These are phyloP conservation scores for Cadophora gregata DNA, from an alignment of 2,329 filamentous ascomycete genomes.

Conservation along the genomic window DNA sequence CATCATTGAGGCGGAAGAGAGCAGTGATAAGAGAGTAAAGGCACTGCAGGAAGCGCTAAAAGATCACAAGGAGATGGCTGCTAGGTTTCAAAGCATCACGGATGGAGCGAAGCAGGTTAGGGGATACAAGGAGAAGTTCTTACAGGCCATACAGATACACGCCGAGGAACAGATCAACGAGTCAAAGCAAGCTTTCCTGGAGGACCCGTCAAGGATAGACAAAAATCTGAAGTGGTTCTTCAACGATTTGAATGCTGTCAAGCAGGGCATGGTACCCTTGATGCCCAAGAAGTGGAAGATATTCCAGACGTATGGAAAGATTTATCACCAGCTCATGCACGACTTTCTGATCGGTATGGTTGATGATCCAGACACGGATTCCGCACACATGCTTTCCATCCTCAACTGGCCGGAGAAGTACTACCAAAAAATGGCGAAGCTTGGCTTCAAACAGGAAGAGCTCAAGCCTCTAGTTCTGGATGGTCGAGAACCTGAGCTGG, in stretches of 20 bases:
- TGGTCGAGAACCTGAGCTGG: constrained; percentile 85
- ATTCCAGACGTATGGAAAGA: constrained; percentile 84
- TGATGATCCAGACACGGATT: constrained; percentile 83
- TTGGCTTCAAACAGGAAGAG: constrained; percentile 80
- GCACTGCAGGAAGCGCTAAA: constrained; percentile 93
- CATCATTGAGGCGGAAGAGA: constrained; percentile 94
- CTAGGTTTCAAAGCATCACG: constrained; percentile 92
- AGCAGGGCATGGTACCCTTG: constrained; percentile 86
- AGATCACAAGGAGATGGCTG: constrained; percentile 93
- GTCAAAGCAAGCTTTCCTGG: constrained; percentile 74
- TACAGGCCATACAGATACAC: constrained; percentile 70
- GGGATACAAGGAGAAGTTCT: constrained; percentile 96
- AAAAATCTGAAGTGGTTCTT: constrained; percentile 96
- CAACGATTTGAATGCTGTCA: constrained; percentile 94
- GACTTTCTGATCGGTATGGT: constrained; percentile 86
- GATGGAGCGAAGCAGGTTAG: constrained; percentile 89
- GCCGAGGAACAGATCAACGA: constrained; percentile 66
- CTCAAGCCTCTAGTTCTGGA: constrained; percentile 87
- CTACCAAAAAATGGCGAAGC: constrained; percentile 92
- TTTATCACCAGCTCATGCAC: constrained; percentile 95
- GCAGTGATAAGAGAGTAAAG: constrained; percentile 89
- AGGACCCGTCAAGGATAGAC: constrained; percentile 81
- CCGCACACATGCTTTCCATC: constrained; percentile 87
- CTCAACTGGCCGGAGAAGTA: constrained; percentile 96
- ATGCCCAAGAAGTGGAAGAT: constrained; percentile 99